Evolutionary conservation across 2,329 filamentous ascomycete species (phyloP), one percentile per base, ranked within the genome.

Genomic region (Talaromyces sp.): DNA sequence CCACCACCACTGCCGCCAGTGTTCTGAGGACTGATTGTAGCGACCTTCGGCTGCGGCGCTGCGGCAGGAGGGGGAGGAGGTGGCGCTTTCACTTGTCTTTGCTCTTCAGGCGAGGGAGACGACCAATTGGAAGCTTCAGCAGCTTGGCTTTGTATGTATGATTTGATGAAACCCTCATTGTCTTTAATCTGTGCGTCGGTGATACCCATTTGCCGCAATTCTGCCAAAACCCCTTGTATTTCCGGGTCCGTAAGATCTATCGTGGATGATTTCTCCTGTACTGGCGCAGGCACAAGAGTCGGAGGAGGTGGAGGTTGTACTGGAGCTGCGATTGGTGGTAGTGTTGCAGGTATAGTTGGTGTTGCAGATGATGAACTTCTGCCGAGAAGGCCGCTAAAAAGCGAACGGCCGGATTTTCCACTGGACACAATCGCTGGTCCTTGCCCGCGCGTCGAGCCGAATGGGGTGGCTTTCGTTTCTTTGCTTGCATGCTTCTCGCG

Each of bases 401-500:
- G 81, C 39, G 86, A 80, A 18, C 83, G 78, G 62, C 83, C 79
- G 64, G 82, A 67, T 67, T 83, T 81, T 7, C 76, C 77, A 66
- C 77, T 78, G 9, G 71, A 70, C 33, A 77, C 71, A 25, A 78
- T 77, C 8, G 78, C 74, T 61, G 77, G 75, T n/a, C 77, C 78
- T 65, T 79, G 76, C 3, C 80, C 81, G 60, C 79, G 86, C 48
- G 70, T 72, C 1, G 79, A 80, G 6, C 80, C 78, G 70, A 96
- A 96, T 0, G 90, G 88, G 37, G 90, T 93, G 66, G 86, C 83
- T 74, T 82, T 87, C 2, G 93, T 97, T 66, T 88, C 87, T 80
- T 96, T 96, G 79, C 89, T 93, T 44, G 92, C 93, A 78, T 93
- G 93, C 84, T 96, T 97, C 79, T 98, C 93, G 67, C 93, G 85